Evolutionary conservation across 768 basidiomycete species (phyloP), one percentile per base, ranked within the genome.

Genomic region (Suillus bovinus): DNA sequence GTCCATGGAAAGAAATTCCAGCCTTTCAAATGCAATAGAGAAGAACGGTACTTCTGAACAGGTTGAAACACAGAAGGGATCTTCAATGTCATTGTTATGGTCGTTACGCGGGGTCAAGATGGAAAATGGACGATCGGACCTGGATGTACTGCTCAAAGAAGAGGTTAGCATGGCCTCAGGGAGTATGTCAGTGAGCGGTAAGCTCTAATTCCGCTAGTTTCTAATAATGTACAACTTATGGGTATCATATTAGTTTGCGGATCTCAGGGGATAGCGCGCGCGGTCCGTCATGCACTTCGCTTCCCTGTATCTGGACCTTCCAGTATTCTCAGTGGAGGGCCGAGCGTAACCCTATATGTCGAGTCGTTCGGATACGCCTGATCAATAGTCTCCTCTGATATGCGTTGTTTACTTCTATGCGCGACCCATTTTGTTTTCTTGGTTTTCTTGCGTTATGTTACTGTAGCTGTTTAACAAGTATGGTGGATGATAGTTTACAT

Each of bases 151-250:
- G 3, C 53, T 85, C 3, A 60, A 66, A 4, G 71, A 74, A 17
- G 82, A 84, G 63, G 75, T 80, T 9, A 68, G 54, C 2, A 63
- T 64, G 7, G 72, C 74, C 9, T 65, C 65, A 5, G 83, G 81
- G 5, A 70, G 74, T 5, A 73, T 84, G 67, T 79, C 80, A 9
- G 79, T 86, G 24, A 82, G 76, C 34, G 84, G 85, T 84, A 61
- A 9, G 79, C 72, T 1, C 7, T 84, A 58, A 5, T 78, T 73
- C 1, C 7, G 13, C 36, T 29, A 14, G 13, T 7, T 16, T 29
- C 20, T 8, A 29, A 20, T 20, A n/a, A 31, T 61, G 36, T 16
- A 38, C 24, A 17, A 20, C 9, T 22, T 58, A 47, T 41, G 31
- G n/a, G 58, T 47, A 11, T 13, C 6, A 22, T 20, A 47, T 16